Evolutionary conservation across 345 rosid genomes (phyloP).

Genomic region (Eucalyptus paniculata): DNA sequence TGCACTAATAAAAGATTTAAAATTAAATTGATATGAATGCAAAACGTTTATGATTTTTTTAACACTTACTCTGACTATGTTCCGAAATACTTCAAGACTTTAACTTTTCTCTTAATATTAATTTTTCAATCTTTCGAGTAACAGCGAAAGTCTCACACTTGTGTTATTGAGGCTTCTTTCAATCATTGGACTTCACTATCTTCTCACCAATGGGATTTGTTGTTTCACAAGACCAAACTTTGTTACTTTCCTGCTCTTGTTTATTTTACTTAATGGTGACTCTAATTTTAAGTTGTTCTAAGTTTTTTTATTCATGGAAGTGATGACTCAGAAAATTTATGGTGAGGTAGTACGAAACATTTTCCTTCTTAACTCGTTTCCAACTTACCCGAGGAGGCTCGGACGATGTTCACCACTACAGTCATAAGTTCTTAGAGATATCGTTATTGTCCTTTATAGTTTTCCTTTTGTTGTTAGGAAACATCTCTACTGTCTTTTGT

Average conservation of each 20-base stretch:
- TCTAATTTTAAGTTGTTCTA: not conserved
- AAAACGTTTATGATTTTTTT: too few species aligned
- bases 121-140: not conserved
- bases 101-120: not conserved
- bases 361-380: not conserved
- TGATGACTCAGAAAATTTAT: not conserved
- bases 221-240: not conserved
- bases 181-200: not conserved
- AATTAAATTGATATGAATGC: too few species aligned
- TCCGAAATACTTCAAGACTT: not conserved
- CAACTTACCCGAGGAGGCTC: not conserved
- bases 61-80: too few species aligned
- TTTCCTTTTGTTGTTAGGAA: not conserved
- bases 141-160: not conserved
- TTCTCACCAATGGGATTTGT: not conserved
- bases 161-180: not conserved
- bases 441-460: not conserved
- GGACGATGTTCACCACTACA: not conserved
- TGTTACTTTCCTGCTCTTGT: not conserved
- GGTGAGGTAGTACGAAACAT: not conserved
- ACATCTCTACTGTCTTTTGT: not conserved
- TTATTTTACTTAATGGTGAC: not conserved
- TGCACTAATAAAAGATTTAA: rapidly evolving
- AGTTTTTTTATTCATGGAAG: not conserved
- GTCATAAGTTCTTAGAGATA: not conserved